Evolutionary conservation across 371 early-diverging fungal genomes (phyloP), one percentile per base, ranked within the genome.

Genomic region (Rhizomucor pusillus): DNA sequence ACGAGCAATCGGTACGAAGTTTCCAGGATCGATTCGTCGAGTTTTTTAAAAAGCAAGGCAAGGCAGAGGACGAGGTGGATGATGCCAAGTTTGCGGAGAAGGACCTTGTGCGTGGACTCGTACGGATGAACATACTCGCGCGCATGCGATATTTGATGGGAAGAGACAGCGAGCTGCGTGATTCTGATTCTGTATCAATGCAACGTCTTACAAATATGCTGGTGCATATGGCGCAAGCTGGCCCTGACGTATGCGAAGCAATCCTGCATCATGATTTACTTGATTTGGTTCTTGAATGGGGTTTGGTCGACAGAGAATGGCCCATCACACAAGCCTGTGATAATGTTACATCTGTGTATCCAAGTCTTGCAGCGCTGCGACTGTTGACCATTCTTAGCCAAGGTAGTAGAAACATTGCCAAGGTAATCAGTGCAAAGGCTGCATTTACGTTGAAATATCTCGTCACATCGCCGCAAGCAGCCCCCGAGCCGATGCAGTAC

Each of bases 121-220:
- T 86, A 13, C 63, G 71, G 18, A 88, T 82, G 73, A 67, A 81
- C 44, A 50, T 86, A 9, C 59, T 86, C 13, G 70, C 76, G 16
- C 79, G 88, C 11, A 46, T 85, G 7, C 67, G 81, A 1, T 85
- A 81, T 48, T 60, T 88, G 14, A 51, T 85, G 16, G 56, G 53
- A 14, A 41, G 63, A 10, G 46, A 66, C 22, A 69, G 66, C 43
- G 64, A 69, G 37, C 58, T 77, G 29, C 66, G 73, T 47, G 57
- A 62, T 1, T 48, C 67, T 6, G 77, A 82, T 40, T 45, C 68
- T 0, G 52, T 40, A 36, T 71, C 82, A 0, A 71, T 80, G 11
- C 63, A 65, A 9, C 70, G 65, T 18, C 43, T 84, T 1, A 56
- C 83, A 6, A 61, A 67, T 43, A 67, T 84, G 5, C 54, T 84